These are phyloP conservation scores for Fusarium oxysporum DNA, from an alignment of 2,329 filamentous ascomycete genomes.

Conservation along the genomic window DNA sequence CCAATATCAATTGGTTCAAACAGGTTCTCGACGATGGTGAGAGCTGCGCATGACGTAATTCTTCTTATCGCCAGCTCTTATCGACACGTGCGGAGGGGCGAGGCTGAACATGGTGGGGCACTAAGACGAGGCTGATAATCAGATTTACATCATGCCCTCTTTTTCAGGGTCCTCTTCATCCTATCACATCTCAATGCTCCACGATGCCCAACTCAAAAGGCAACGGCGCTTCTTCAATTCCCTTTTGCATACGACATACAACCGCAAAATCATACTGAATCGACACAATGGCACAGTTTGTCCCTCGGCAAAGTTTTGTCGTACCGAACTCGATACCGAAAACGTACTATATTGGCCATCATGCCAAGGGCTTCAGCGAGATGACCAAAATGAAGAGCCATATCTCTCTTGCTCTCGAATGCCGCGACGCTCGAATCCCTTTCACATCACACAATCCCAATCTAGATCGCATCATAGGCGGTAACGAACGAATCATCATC, in stretches of 20 bases:
- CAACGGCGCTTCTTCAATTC: background rate
- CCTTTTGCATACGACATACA: background rate
- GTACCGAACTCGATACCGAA: slow-evolving; percentile 79
- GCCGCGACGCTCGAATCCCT: slow-evolving; percentile 91
- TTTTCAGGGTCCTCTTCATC: slow-evolving; percentile 14
- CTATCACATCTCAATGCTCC: background rate
- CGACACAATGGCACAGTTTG: slow-evolving; percentile 62
- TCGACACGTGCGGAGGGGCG: slow-evolving; percentile 34
- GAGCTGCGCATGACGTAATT: slow-evolving; percentile 35
- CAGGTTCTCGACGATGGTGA: slow-evolving; percentile 19
- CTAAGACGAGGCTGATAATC: slow-evolving; percentile 32
- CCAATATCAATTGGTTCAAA: slow-evolving; percentile 35
- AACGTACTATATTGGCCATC: slow-evolving; percentile 96
- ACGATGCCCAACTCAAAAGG: background rate
- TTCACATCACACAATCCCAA: slow-evolving; percentile 90
- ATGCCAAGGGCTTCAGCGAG: slow-evolving; percentile 77
- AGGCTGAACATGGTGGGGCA: slow-evolving; percentile 1
- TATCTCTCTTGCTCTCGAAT: slow-evolving; percentile 92
- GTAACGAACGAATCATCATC: slow-evolving; percentile 80
- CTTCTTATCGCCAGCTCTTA: slow-evolving; percentile 1
- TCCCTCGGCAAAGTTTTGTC: slow-evolving; percentile 79
- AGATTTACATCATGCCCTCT: slow-evolving; percentile 18
- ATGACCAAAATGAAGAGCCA: slow-evolving; percentile 87
- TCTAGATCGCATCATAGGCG: slow-evolving; percentile 82
- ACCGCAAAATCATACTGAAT: background rate